Evolutionary conservation across 495 filamentous ascomycete species (phyloP), one percentile per base, ranked within the genome.

Genomic region (Neurospora hispaniola): DNA sequence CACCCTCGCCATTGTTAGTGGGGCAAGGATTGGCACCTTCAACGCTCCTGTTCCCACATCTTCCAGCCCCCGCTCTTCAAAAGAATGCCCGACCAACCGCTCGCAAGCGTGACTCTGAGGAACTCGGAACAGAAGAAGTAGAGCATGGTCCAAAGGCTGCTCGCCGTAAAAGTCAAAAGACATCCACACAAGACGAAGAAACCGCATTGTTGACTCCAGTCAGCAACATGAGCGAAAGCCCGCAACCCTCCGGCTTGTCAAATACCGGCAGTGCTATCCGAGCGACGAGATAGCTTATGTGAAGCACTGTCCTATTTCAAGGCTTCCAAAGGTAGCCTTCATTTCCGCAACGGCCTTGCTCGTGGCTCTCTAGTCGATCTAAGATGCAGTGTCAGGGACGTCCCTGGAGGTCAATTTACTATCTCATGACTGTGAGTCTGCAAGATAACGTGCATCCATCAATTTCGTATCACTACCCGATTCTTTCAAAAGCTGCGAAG

Each of bases 261-360:
- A 16, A 31, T 5, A 31, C 40, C 5, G 4, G 8, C 10, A 35
- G 76, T 40, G 18, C 54, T 92, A 89, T 83, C 90, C 40, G 80
- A 91, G 78, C 81, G 75, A 46, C 87, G 93, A 9, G 86, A 88
- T 16, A 86, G 85, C 0, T 77, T 96, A 5, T 90, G 88, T 73
- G 91, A 94, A 76, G 84, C 89, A 2, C 77, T 94, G 2, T 84
- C 86, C 0, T 94, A 90, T 81, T 94, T 88, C 79, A 85, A 83
- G 0, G 76, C 85, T 4, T 87, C 88, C 43, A 90, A 96, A 76
- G 86, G 88, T 0, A 89, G 88, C 18, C 86, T 3, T 3, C 88
- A 94, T 72, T 80, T 83, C 1, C 76, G 76, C 2, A 77, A 85
- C 3, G 77, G 81, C 4, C 70, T 89, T 20, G 85, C 84, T 7